Base-by-base conservation (phyloP, 768 basidiomycete species). In the Artomyces pyxidatus region DNA sequence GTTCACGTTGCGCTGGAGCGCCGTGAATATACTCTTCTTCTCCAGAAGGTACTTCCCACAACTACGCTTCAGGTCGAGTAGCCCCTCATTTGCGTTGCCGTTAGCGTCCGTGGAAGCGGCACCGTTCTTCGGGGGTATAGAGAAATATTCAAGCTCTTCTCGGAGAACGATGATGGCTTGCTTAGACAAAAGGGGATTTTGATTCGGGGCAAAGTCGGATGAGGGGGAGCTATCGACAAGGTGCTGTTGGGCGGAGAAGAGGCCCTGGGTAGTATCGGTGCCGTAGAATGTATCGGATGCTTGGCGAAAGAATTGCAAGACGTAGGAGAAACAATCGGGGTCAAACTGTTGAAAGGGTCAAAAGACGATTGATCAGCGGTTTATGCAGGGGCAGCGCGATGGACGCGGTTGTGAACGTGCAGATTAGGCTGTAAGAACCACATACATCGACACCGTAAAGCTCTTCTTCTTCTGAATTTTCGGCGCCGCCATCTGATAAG, bases 91-190 rank as follows among this genome's bases (percentile, higher is more conserved):
- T 35, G 91, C 87, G 54, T 82, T 77, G 9, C 93, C 93, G 45
- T 81, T 76, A 50, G 77, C 78, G 68, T 92, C 85, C 27, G 89
- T 88, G 22, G 70, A 60, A 14, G 84, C 80, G 14, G 63, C 61
- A 30, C 76, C 73, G 49, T 73, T 75, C 58, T 78, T 81, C 12
- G 88, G 85, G 2, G 95, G 92, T 53, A 99, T 97, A 29, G 91
- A 85, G 57, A 99, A 99, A 65, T 98, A 99, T 66, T 99, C 96
- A 46, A 99, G 75, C 69, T 99, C 96, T 65, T 99, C 96, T 25
- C 96, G 79, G 23, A 99, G 81, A 42, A 99, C 95, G 58, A 98
- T 98, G 62, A 99, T 97, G 25, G 95, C 94, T 67, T 98, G 96
- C 69, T 98, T 97, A 42, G 84, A 78, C 47, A 97, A 74, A 35